Base-by-base conservation (phyloP, 495 filamentous ascomycete species). In the Aspergillus conjunctus region DNA sequence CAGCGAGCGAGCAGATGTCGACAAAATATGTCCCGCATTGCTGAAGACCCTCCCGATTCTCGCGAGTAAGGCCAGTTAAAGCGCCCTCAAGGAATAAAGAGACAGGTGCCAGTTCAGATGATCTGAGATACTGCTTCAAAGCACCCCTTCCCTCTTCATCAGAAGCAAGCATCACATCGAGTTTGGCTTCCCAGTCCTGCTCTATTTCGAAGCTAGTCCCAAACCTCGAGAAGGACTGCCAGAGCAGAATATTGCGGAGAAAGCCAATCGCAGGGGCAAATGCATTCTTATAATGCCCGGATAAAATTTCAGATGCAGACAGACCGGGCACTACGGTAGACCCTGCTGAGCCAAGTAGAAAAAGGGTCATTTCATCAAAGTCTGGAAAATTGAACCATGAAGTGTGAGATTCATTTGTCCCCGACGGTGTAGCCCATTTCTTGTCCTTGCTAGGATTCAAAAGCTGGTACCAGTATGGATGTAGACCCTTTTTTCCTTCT, bases 401-500 rank as follows among this genome's bases (percentile, higher is more conserved):
- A 26, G 66, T 60, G 53, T 73, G 58, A 0, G 66, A 60, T 49
- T 65, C 56, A 26, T 64, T 62, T 31, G 54, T 49, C 34, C 56
- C 51, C 30, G 65, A 44, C 9, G 55, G 39, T 39, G 46, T 17
- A 17, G 56, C 32, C 64, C 65, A 65, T 61, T 72, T 69, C 34
- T 66, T 62, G 37, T 73, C 68, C 33, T 76, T 71, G 7, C 63
- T 66, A 53, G 83, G 80, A 63, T 89, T 90, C 26, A 87, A 68
- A 57, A 91, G 81, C 50, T 78, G 77, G 70, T 88, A 89, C 86
- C 89, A 91, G 66, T 91, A 89, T 11, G 90, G 89, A 73, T 89
- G 88, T 2, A 96, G 82, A 3, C 94, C 94, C 70, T 93, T 92
- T 58, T 84, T 89, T 3, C 91, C 94, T 74, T 98, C 93, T 70